Evolutionary conservation across 192 early-diverging fungal species (phyloP).

Genomic region (Geosiphon pyriformis): DNA sequence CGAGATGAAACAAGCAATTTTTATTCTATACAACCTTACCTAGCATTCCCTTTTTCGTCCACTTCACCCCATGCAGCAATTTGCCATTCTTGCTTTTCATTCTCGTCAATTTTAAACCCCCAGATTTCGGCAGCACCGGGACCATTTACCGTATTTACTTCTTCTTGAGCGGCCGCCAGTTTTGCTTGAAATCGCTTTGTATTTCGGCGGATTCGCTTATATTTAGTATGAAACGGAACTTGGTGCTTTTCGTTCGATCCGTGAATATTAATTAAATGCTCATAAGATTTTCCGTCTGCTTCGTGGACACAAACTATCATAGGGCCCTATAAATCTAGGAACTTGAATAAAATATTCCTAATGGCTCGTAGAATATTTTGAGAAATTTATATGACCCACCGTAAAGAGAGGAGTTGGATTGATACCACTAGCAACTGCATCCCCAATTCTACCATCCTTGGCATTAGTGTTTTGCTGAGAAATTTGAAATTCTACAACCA

Average conservation of each 20-base stretch:
- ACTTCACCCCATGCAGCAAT: constrained; percentile 76
- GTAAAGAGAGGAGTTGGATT: constrained; percentile 15
- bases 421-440: neutral
- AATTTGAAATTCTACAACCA: constrained; percentile 88
- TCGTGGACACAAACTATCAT: constrained; percentile 74
- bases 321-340: constrained; percentile 49
- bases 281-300: constrained; percentile 78
- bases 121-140: constrained; percentile 49
- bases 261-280: constrained; percentile 79
- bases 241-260: constrained; percentile 72
- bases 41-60: constrained; percentile 50
- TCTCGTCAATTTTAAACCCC: constrained; percentile 52
- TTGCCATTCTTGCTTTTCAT: constrained; percentile 64
- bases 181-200: constrained; percentile 68
- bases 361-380: constrained; percentile 9
- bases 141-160: constrained; percentile 61
- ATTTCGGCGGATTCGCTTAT: constrained; percentile 88
- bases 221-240: constrained; percentile 95
- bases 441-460: neutral
- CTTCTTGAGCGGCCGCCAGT: constrained; percentile 54
- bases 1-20: neutral
- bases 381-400: no score
- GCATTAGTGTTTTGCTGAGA: constrained; percentile 64
- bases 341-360: constrained; percentile 26
- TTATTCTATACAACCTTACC: no score